Evolutionary conservation across 805 yeast species (phyloP).

Genomic region (Starmerella vitae): DNA sequence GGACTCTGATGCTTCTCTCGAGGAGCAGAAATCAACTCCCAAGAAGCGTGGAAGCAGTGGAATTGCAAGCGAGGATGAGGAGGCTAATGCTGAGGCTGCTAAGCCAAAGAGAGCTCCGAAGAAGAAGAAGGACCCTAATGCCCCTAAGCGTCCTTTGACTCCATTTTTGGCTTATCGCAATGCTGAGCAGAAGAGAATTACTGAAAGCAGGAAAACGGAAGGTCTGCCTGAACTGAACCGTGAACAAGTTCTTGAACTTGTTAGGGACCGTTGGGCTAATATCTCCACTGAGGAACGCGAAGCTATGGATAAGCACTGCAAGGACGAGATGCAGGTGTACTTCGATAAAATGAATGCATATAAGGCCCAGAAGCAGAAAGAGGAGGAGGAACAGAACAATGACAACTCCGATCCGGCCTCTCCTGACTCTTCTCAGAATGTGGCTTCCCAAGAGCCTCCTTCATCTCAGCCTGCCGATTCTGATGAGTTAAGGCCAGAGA

Average conservation of each 20-base stretch:
- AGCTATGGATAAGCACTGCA: slow-evolving; percentile 49
- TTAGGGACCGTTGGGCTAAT: slow-evolving; percentile 67
- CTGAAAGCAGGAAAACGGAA: slow-evolving; percentile 48
- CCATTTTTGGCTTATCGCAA: slow-evolving; percentile 70
- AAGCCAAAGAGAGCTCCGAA: slow-evolving; percentile 30
- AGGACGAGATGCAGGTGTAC: slow-evolving; percentile 34
- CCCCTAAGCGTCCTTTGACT: slow-evolving; percentile 90
- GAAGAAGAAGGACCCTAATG: slow-evolving; percentile 68
- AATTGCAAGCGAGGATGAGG: not conserved
- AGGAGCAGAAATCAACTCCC: not conserved
- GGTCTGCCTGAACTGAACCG: slow-evolving; percentile 55
- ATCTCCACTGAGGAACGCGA: slow-evolving; percentile 57
- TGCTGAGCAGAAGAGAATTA: slow-evolving; percentile 54
- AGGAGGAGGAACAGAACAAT: not conserved
- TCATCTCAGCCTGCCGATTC: not conserved
- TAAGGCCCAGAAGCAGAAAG: slow-evolving; percentile 26
- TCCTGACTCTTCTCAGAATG: not conserved
- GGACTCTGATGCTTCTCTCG: not conserved
- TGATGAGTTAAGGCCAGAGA: not conserved
- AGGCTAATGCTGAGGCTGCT: not conserved
- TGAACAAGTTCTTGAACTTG: slow-evolving; percentile 63
- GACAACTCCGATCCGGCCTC: not conserved
- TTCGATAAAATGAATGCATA: slow-evolving; percentile 36
- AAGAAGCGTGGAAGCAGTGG: not conserved
- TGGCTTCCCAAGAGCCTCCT: not conserved